A percentile compares a stretch with the other conserved stretches of the same genome.
phyloP scores from a whole-genome alignment of 2,329 filamentous ascomycete genomes.

The Fusarium sp. region DNA sequence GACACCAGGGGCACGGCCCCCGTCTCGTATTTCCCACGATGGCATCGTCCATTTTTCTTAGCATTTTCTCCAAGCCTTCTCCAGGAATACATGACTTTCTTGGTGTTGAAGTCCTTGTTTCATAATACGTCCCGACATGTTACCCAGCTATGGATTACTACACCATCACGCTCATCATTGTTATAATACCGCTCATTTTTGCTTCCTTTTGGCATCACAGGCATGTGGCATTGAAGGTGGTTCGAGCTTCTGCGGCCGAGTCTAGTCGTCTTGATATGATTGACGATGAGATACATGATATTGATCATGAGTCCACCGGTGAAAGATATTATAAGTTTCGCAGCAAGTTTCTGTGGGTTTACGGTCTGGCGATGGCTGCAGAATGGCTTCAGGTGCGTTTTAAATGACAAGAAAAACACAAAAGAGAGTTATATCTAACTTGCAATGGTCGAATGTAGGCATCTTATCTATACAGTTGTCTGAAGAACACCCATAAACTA shows the following conservation, averaged over 20 bases:
- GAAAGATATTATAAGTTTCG: not conserved
- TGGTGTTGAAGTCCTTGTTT: rapidly evolving
- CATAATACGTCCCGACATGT: not conserved
- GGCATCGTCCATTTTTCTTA: not conserved
- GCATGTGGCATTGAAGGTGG: not conserved
- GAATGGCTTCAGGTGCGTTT: not conserved
- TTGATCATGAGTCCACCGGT: not conserved
- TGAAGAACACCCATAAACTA: not conserved
- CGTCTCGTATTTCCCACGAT: not conserved
- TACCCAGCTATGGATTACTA: not conserved
- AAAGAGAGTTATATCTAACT: not conserved
- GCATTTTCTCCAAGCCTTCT: not conserved
- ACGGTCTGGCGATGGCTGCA: not conserved
- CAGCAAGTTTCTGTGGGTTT: not conserved
- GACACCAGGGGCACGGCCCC: not conserved
- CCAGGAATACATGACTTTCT: rapidly evolving
- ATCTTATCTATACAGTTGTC: not conserved
- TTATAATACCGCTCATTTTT: not conserved
- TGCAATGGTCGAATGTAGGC: rapidly evolving
- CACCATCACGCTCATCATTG: not conserved
- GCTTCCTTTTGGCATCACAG: not conserved
- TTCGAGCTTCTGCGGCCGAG: not conserved
- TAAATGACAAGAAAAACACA: too few relatives aligned
- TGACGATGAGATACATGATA: not conserved
- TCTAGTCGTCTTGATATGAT: not conserved